A percentile compares a stretch with the other conserved stretches of the same genome.
Evolutionary conservation across 257 asterid genomes (phyloP).

Genomic region (Forsythia suspensa): DNA sequence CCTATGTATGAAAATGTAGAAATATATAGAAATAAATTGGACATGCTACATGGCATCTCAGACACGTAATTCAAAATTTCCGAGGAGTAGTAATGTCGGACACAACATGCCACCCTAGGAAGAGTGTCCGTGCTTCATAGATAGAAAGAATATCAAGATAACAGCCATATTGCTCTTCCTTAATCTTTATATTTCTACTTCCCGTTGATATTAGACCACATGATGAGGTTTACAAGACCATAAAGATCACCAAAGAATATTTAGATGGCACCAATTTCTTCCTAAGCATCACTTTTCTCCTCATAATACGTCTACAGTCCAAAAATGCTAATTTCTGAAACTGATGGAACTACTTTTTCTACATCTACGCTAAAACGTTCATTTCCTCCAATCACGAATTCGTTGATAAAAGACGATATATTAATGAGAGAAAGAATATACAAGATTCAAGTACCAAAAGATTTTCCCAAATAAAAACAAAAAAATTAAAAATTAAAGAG

Average conservation of each 20-base stretch:
- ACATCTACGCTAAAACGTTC: neutral
- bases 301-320: neutral
- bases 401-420: neutral
- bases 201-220: neutral
- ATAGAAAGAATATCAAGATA: neutral
- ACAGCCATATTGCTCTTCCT: neutral
- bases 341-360: neutral
- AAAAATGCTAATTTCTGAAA: too few species aligned
- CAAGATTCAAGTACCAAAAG: too few species aligned
- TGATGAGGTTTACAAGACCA: neutral
- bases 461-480: too few species aligned
- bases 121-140: too few species aligned
- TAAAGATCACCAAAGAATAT: neutral
- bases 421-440: too few species aligned
- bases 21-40: too few species aligned
- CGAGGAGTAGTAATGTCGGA: too few species aligned
- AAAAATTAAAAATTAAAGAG: too few species aligned
- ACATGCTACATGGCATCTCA: too few species aligned
- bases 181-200: neutral
- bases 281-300: neutral
- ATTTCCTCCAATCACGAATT: neutral
- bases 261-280: neutral
- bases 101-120: too few species aligned
- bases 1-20: neutral
- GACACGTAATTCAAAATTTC: too few species aligned